A percentile compares a stretch with the other conserved stretches of the same genome.
Conservation (phyloP, 441 rosid genomes). For the Syzygium syzygioides region DNA sequence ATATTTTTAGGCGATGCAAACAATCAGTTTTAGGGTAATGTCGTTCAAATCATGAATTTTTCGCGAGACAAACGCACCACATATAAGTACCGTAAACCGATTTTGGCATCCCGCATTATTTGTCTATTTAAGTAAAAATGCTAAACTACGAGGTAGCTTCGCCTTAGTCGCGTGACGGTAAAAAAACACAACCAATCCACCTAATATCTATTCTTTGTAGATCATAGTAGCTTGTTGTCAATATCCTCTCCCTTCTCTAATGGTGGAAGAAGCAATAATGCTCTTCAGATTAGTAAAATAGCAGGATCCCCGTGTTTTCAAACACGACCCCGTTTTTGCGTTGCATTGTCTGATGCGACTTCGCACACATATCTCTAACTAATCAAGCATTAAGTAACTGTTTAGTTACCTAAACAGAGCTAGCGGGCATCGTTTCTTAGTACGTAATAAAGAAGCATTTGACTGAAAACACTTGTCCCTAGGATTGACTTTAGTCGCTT, state of each 20-base stretch:
- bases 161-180: neutral
- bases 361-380: neutral
- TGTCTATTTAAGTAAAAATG: neutral
- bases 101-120: neutral
- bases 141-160: neutral
- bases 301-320: neutral
- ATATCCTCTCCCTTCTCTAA: neutral
- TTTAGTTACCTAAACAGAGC: neutral
- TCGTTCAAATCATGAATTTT: neutral
- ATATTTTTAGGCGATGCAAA: neutral
- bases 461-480: neutral
- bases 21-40: neutral
- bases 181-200: neutral
- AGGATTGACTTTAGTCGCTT: neutral
- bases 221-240: neutral
- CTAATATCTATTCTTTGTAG: neutral
- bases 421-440: neutral
- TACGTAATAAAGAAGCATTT: neutral
- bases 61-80: neutral
- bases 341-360: neutral
- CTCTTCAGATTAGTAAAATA: neutral
- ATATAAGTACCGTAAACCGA: fast-evolving
- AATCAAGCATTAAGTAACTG: neutral
- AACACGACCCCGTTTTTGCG: neutral
- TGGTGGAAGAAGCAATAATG: neutral